phyloP scores from a whole-genome alignment of 805 yeast genomes.

The Saccharomycopsis oosterbeekiorum region DNA sequence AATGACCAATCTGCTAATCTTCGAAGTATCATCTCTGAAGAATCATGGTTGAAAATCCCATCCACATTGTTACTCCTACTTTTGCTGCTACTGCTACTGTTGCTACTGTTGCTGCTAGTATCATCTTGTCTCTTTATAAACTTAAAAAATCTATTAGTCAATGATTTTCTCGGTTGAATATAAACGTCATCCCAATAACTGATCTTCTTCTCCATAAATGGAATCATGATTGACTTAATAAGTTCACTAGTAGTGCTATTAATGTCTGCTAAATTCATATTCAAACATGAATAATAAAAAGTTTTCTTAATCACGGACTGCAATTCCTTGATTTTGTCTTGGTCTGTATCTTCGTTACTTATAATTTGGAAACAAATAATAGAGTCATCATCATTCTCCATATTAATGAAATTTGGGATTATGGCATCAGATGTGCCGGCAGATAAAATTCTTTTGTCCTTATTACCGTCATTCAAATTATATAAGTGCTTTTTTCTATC shows the following conservation, averaged over 20 bases:
- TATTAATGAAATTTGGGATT: conserved; percentile 13
- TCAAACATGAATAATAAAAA: conserved; percentile 17
- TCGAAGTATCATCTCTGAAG: conserved; percentile 66
- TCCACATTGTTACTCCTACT: conserved; percentile 21
- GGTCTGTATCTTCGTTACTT: conserved; percentile 7
- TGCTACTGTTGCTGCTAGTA: conserved; percentile 45
- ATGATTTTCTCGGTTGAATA: conserved; percentile 64
- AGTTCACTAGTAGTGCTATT: conserved; percentile 8
- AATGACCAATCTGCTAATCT: conserved; percentile 89
- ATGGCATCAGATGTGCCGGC: neutral
- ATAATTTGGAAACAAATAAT: conserved; percentile 16
- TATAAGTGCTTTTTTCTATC: conserved; percentile 13
- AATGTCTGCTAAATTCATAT: conserved; percentile 5
- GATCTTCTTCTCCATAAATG: conserved; percentile 81
- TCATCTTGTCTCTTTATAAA: conserved; percentile 28
- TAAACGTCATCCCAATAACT: conserved; percentile 78
- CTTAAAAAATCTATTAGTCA: conserved; percentile 56
- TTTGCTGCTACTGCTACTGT: conserved; percentile 24
- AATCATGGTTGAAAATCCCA: conserved; percentile 49
- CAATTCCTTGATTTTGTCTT: conserved; percentile 12
- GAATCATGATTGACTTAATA: conserved; percentile 32
- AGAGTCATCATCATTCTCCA: conserved; percentile 18
- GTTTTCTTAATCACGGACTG: conserved; percentile 11
- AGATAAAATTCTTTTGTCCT: neutral
- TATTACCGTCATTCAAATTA: conserved; percentile 1